phyloP scores from a whole-genome alignment of 2,329 filamentous ascomycete genomes.

The Fusarium piperis region DNA sequence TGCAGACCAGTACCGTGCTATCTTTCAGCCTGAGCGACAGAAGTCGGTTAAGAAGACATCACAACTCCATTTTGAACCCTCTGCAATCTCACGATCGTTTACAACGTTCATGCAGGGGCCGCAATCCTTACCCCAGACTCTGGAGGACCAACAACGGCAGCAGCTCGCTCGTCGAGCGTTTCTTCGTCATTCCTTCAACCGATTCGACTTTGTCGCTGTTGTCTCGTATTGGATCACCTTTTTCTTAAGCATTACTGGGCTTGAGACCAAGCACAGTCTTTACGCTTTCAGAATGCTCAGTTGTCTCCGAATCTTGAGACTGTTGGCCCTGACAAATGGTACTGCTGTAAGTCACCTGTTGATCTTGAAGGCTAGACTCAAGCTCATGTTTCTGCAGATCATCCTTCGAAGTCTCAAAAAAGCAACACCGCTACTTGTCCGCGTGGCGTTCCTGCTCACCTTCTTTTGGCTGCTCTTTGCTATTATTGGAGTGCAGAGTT shows the following conservation, averaged over 20 bases:
- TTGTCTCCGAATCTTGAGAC: slow-evolving; percentile 88
- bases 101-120: slow-evolving; percentile 80
- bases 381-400: slow-evolving; percentile 63
- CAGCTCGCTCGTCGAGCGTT: slow-evolving; percentile 92
- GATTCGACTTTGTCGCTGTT: slow-evolving; percentile 93
- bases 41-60: slow-evolving; percentile 68
- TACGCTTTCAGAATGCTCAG: slow-evolving; percentile 97
- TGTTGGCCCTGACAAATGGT: slow-evolving; percentile 92
- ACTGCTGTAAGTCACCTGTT: slow-evolving; percentile 74
- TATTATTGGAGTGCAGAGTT: slow-evolving; percentile 96
- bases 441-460: slow-evolving; percentile 91
- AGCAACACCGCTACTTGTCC: slow-evolving; percentile 87
- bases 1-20: slow-evolving; percentile 76
- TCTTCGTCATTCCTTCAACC: slow-evolving; percentile 93
- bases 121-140: slow-evolving; percentile 65
- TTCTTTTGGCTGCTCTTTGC: slow-evolving; percentile 99
- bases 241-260: slow-evolving; percentile 71
- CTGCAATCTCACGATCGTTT: slow-evolving; percentile 79
- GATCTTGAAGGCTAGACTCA: not conserved
- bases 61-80: slow-evolving; percentile 60
- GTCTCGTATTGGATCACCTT: slow-evolving; percentile 97
- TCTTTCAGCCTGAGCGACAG: slow-evolving; percentile 85
- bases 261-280: slow-evolving; percentile 76
- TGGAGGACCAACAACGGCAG: slow-evolving; percentile 81
- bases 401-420: slow-evolving; percentile 96